phyloP scores from a whole-genome alignment of 257 asterid genomes.

The Scutellaria minor region DNA sequence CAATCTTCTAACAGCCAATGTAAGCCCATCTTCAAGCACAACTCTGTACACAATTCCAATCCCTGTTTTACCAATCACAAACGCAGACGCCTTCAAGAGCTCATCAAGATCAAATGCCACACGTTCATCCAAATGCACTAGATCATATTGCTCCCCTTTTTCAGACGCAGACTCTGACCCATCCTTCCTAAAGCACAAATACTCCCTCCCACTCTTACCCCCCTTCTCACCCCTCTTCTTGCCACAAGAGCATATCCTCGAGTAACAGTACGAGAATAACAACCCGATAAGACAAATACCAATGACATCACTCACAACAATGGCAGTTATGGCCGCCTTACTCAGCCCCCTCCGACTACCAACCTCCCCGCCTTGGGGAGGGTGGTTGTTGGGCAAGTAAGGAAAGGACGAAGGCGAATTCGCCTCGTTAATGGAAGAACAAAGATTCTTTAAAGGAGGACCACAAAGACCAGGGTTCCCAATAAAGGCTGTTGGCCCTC shows the following conservation, averaged over 20 bases:
- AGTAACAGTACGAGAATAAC: conserved; percentile 76
- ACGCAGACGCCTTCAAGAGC: conserved; percentile 94
- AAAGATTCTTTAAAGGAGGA: conserved; percentile 77
- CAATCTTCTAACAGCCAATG: conserved; percentile 82
- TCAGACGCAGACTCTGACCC: conserved; percentile 77
- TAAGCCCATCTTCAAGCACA: conserved; percentile 84
- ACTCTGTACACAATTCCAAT: conserved; percentile 87
- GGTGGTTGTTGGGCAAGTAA: conserved; percentile 56
- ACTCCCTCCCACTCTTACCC: conserved; percentile 49
- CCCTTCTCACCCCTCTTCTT: conserved; percentile 56
- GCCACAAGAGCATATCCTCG: conserved; percentile 52
- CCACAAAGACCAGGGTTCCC: conserved; percentile 91
- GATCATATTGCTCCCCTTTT: conserved; percentile 66
- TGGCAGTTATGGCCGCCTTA: conserved; percentile 57
- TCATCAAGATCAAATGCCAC: conserved; percentile 81
- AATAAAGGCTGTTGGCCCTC: conserved; percentile 97
- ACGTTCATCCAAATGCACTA: conserved; percentile 65
- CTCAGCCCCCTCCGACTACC: conserved; percentile 54
- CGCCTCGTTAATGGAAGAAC: conserved; percentile 54
- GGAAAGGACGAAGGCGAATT: conserved; percentile 64
- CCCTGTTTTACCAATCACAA: conserved; percentile 89
- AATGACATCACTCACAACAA: conserved; percentile 71
- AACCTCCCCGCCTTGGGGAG: conserved; percentile 44
- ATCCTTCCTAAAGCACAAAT: conserved; percentile 75
- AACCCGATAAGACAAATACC: conserved; percentile 82